phyloP scores from a whole-genome alignment of 345 rosid species.

The Eucalyptus tenuipes region DNA sequence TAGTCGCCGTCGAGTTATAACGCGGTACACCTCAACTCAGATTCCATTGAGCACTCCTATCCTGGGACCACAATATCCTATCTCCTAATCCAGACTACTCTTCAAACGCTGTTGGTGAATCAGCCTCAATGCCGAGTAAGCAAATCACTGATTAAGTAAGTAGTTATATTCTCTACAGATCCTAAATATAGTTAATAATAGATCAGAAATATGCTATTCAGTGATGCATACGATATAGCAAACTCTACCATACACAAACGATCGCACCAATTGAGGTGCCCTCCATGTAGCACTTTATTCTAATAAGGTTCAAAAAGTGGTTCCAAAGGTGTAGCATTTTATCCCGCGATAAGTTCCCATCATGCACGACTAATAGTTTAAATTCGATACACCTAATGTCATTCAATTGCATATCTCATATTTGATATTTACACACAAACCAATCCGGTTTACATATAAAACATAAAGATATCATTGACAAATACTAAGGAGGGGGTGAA shows the following conservation, averaged over 20 bases:
- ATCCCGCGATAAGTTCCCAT: neutral
- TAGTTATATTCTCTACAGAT: neutral
- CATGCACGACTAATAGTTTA: neutral
- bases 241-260: neutral
- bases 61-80: neutral
- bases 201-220: rapidly evolving
- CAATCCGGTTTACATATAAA: neutral
- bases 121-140: neutral
- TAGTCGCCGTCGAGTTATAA: neutral
- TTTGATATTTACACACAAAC: neutral
- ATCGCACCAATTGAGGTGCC: neutral
- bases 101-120: neutral
- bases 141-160: neutral
- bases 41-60: neutral
- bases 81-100: no score
- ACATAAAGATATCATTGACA: neutral
- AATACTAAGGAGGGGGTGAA: neutral
- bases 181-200: neutral
- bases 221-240: neutral
- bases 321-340: neutral
- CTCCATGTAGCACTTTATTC: neutral
- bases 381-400: neutral
- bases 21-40: rapidly evolving
- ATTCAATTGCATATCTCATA: neutral
- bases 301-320: neutral